Conservation (phyloP, 2,329 filamentous ascomycete genomes). For the Fusarium nurragi region DNA sequence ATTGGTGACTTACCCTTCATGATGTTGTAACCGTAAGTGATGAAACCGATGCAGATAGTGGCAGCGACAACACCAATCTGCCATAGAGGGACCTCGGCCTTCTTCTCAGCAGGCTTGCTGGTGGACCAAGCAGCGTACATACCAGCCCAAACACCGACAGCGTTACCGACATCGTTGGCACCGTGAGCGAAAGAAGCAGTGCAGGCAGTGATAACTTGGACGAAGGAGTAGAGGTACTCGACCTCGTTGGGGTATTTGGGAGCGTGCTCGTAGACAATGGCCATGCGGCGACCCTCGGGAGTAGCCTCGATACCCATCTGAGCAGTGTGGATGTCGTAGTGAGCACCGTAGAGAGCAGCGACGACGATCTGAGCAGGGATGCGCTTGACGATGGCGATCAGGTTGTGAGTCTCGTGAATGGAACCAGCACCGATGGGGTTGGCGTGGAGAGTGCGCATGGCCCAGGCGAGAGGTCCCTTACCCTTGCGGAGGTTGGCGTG, state of each 20-base stretch:
- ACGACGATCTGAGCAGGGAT: conserved; percentile 73
- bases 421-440: conserved; percentile 77
- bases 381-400: conserved; percentile 69
- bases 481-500: conserved; percentile 71
- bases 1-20: conserved; percentile 71
- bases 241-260: conserved; percentile 76
- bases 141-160: conserved; percentile 74
- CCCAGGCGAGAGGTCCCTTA: conserved; percentile 80
- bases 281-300: conserved; percentile 77
- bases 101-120: conserved; percentile 67
- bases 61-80: conserved; percentile 75
- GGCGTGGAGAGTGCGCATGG: conserved; percentile 78
- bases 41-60: conserved; percentile 72
- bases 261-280: conserved; percentile 63
- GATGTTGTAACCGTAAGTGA: conserved; percentile 84
- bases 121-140: conserved; percentile 75
- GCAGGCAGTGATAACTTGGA: conserved; percentile 74
- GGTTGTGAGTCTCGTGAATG: conserved; percentile 79
- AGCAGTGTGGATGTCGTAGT: conserved; percentile 85
- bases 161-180: conserved; percentile 80
- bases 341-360: conserved; percentile 74
- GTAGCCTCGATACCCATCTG: conserved; percentile 76
- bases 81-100: conserved; percentile 76
- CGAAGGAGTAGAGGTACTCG: conserved; percentile 74
- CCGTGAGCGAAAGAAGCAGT: conserved; percentile 80